phyloP scores from a whole-genome alignment of 768 basidiomycete genomes.

The Kwoniella botswanensis region DNA sequence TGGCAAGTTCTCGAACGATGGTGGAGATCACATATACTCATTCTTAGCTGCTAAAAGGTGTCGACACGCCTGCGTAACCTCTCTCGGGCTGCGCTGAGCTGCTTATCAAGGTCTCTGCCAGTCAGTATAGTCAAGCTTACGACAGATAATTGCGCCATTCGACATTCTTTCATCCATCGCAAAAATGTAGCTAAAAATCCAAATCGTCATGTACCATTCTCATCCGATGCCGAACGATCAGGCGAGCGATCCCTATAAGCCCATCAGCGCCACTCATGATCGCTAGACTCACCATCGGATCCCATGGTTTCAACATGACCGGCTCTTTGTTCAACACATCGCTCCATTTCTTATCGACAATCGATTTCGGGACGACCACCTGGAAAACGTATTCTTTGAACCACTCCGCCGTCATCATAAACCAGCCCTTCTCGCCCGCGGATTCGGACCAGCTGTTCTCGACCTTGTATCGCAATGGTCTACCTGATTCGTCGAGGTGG shows the following conservation, averaged over 20 bases:
- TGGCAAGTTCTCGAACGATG: too few relatives aligned
- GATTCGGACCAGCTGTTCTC: slow-evolving; percentile 93
- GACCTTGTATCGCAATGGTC: slow-evolving; percentile 88
- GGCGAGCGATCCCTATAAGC: slow-evolving; percentile 1
- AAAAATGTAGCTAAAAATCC: too few relatives aligned
- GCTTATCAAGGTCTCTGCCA: too few relatives aligned
- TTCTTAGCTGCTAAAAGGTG: too few relatives aligned
- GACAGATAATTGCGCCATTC: too few relatives aligned
- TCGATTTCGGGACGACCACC: slow-evolving; percentile 79
- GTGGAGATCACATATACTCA: too few relatives aligned
- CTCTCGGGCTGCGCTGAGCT: too few relatives aligned
- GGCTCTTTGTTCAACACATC: slow-evolving; percentile 76
- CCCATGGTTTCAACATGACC: slow-evolving; percentile 83
- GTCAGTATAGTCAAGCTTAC: too few relatives aligned
- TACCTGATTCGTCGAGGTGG: slow-evolving; percentile 76
- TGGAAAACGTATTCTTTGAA: slow-evolving; percentile 94
- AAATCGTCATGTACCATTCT: neutral
- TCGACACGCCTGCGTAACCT: too few relatives aligned
- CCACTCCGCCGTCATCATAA: slow-evolving; percentile 86
- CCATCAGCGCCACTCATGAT: neutral
- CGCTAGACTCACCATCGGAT: slow-evolving; percentile 70
- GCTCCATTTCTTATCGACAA: slow-evolving; percentile 80
- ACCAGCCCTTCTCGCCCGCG: slow-evolving; percentile 81
- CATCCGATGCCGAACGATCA: neutral
- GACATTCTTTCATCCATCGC: too few relatives aligned